Evolutionary conservation across 2,329 filamentous ascomycete species (phyloP).

Genomic region (Penicillium sp.): DNA sequence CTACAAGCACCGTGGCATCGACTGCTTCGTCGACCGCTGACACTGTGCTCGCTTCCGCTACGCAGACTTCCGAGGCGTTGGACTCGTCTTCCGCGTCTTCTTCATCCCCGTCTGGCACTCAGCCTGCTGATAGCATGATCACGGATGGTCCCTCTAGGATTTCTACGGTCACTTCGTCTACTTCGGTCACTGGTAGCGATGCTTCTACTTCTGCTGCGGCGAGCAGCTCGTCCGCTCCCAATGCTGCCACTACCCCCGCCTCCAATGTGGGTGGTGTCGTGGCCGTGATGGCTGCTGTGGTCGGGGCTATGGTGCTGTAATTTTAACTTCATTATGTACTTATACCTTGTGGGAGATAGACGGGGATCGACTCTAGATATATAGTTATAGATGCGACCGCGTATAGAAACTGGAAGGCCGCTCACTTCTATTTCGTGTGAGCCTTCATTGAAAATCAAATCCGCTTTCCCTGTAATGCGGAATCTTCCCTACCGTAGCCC

Average conservation of each 20-base stretch:
- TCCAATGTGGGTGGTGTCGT: conserved; percentile 10
- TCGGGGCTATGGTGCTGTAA: conserved; percentile 14
- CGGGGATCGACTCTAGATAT: neutral
- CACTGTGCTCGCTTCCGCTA: neutral
- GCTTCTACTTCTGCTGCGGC: conserved; percentile 8
- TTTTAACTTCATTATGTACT: neutral
- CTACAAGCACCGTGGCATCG: conserved; percentile 8
- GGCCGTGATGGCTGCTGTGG: conserved; percentile 9
- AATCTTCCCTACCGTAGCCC: conserved; percentile 16
- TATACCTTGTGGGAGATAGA: neutral
- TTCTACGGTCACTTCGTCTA: neutral
- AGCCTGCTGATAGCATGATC: conserved; percentile 3
- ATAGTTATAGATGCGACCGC: neutral
- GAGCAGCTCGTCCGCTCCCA: conserved; percentile 5
- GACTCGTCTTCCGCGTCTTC: neutral
- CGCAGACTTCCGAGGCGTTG: neutral
- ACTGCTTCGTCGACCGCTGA: conserved; percentile 5
- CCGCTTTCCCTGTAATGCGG: conserved; percentile 10
- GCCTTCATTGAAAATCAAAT: conserved; percentile 1
- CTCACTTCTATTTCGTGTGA: conserved; percentile 5
- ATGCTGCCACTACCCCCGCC: conserved; percentile 6
- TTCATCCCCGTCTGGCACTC: neutral
- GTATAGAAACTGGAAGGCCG: neutral
- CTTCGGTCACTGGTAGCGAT: neutral
- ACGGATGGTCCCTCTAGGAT: conserved; percentile 3